Evolutionary conservation across 2,329 filamentous ascomycete genomes (phyloP).

Genomic region (Claviceps citrina): DNA sequence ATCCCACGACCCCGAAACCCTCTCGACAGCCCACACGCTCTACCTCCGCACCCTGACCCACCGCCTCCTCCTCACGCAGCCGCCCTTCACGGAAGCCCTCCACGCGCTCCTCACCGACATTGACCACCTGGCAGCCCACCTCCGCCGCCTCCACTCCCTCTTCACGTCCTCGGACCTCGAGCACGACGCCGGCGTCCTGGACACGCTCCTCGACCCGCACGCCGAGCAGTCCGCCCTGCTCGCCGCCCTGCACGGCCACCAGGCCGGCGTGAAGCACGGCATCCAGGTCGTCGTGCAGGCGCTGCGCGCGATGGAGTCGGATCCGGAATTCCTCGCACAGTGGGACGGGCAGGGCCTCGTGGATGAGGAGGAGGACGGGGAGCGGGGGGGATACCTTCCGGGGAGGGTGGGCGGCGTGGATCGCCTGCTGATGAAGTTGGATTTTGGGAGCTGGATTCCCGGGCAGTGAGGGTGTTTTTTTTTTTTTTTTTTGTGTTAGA

Average conservation of each 20-base stretch:
- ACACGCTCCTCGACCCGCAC: conserved; percentile 51
- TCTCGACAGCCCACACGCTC: conserved; percentile 62
- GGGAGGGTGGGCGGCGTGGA: conserved; percentile 67
- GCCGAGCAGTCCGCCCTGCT: conserved; percentile 57
- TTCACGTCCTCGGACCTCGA: conserved; percentile 71
- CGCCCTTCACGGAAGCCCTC: conserved; percentile 46
- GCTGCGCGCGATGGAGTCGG: conserved; percentile 30
- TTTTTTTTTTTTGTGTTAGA: neutral
- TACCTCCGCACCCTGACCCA: conserved; percentile 58
- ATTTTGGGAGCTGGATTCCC: conserved; percentile 45
- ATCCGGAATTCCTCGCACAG: conserved; percentile 28
- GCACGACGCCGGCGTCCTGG: conserved; percentile 65
- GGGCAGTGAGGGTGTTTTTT: conserved; percentile 15
- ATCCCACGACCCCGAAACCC: conserved; percentile 64
- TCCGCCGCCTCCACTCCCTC: conserved; percentile 59
- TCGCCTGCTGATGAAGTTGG: conserved; percentile 78
- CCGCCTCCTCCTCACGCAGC: conserved; percentile 50
- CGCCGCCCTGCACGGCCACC: conserved; percentile 46
- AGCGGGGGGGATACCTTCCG: conserved; percentile 41
- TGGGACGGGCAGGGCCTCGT: conserved; percentile 22
- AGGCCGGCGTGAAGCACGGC: conserved; percentile 48
- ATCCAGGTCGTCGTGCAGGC: conserved; percentile 51
- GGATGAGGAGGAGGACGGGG: conserved; percentile 23
- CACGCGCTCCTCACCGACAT: conserved; percentile 55
- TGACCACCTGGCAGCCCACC: conserved; percentile 67